phyloP scores from a whole-genome alignment of 2,329 filamentous ascomycete species.

The Simplicillium aogashimaense region DNA sequence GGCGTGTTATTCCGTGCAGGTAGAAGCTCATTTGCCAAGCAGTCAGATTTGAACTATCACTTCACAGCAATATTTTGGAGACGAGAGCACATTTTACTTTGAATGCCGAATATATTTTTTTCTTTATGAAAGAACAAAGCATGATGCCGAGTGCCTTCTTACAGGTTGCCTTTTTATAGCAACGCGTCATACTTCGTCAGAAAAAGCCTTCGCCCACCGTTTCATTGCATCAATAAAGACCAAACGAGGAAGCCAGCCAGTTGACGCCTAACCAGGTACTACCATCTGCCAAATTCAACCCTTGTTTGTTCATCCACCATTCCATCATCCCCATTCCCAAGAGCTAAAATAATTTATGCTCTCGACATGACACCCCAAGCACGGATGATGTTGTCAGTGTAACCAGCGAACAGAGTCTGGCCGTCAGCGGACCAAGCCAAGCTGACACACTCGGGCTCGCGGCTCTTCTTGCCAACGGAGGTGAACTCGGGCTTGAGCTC shows the following conservation, averaged over 20 bases:
- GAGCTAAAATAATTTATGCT: slow-evolving; percentile 44
- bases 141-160: slow-evolving; percentile 27
- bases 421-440: slow-evolving; percentile 97
- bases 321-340: slow-evolving; percentile 5
- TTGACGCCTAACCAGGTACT: slow-evolving; percentile 31
- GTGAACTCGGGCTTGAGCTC: slow-evolving; percentile 99
- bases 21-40: too few species aligned
- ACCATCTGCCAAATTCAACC: slow-evolving; percentile 12
- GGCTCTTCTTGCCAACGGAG: slow-evolving; percentile 95
- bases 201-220: slow-evolving; percentile 20
- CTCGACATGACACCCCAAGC: slow-evolving; percentile 97
- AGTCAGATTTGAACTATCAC: too few species aligned
- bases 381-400: slow-evolving; percentile 99
- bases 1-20: too few species aligned
- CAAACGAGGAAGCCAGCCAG: slow-evolving; percentile 35
- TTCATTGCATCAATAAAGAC: slow-evolving; percentile 30
- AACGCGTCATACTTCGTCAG: slow-evolving; percentile 26
- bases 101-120: slow-evolving; percentile 13
- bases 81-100: too few species aligned
- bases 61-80: too few species aligned
- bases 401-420: slow-evolving; percentile 98
- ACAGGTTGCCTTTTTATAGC: slow-evolving; percentile 26
- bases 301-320: too few species aligned
- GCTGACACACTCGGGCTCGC: slow-evolving; percentile 95
- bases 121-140: slow-evolving; percentile 28